phyloP scores from a whole-genome alignment of 2,329 filamentous ascomycete genomes.

The Apiospora saccharicola region DNA sequence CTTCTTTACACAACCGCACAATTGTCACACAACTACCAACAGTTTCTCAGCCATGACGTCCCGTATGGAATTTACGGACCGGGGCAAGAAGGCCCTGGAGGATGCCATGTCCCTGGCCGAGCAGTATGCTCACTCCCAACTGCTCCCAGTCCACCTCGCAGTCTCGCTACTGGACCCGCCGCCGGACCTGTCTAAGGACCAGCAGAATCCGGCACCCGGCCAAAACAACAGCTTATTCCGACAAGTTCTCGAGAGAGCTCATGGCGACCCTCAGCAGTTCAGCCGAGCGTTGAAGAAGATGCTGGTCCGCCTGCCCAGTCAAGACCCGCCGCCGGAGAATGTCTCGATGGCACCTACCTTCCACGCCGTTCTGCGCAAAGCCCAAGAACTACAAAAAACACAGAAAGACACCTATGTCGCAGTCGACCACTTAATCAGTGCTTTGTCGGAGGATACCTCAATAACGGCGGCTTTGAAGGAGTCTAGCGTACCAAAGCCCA shows the following conservation, averaged over 20 bases:
- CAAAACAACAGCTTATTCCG: constrained; percentile 81
- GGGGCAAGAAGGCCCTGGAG: constrained; percentile 86
- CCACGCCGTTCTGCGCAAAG: constrained; percentile 81
- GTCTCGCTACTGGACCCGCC: constrained; percentile 81
- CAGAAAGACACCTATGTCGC: constrained; percentile 96
- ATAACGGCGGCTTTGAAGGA: constrained; percentile 81
- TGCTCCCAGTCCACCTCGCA: constrained; percentile 89
- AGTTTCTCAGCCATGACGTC: constrained; percentile 66
- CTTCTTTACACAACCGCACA: not conserved
- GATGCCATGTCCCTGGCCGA: constrained; percentile 88
- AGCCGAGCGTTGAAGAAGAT: constrained; percentile 91
- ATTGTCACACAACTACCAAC: constrained; percentile 30
- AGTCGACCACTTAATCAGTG: constrained; percentile 91
- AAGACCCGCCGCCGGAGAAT: constrained; percentile 92
- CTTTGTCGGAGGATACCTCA: constrained; percentile 78
- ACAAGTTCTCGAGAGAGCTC: constrained; percentile 91
- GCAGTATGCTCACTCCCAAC: constrained; percentile 90
- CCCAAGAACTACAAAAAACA: constrained; percentile 91
- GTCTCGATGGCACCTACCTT: constrained; percentile 85
- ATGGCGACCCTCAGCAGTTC: constrained; percentile 89
- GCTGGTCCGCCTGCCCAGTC: constrained; percentile 88
- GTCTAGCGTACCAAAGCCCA: constrained; percentile 88
- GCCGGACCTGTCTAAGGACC: constrained; percentile 80
- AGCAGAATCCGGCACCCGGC: constrained; percentile 75
- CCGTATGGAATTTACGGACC: constrained; percentile 91